Evolutionary conservation across 805 yeast species (phyloP).

Genomic region (Yarrowia deformans): DNA sequence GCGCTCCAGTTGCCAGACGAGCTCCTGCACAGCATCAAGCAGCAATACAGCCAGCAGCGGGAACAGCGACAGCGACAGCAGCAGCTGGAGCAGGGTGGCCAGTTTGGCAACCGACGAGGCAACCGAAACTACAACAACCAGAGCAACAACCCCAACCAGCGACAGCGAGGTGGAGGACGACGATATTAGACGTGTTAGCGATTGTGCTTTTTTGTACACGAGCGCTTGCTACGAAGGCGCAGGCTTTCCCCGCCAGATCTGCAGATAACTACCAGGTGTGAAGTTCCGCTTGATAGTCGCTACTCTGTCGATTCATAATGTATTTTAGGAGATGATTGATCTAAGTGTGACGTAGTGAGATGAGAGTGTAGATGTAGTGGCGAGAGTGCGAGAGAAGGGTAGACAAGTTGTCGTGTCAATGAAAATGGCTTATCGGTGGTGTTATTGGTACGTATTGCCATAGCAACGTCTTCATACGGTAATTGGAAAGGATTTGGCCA

Average conservation of each 20-base stretch:
- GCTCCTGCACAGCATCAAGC: conserved; percentile 50
- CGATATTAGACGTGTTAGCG: conserved; percentile 50
- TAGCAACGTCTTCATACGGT: too few species aligned
- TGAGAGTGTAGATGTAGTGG: background rate
- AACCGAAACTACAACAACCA: conserved; percentile 39
- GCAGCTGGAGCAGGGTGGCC: conserved; percentile 40
- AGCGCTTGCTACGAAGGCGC: conserved; percentile 1
- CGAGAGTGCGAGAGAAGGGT: background rate
- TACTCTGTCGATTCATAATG: conserved; percentile 7
- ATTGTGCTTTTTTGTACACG: background rate
- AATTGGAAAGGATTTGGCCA: too few species aligned
- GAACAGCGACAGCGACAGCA: conserved; percentile 43
- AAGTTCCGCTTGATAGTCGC: conserved; percentile 15
- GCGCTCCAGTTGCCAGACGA: conserved; percentile 55
- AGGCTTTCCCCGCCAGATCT: conserved; percentile 29
- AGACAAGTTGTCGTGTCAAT: too few species aligned
- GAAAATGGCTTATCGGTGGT: background rate
- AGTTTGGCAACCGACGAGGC: conserved; percentile 42
- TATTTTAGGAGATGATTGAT: conserved; percentile 38
- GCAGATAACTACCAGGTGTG: conserved; percentile 24
- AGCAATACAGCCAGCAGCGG: conserved; percentile 44
- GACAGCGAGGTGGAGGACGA: conserved; percentile 40
- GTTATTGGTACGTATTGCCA: too few species aligned
- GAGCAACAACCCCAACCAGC: conserved; percentile 41
- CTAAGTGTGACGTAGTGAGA: too few species aligned